Conservation (phyloP, 1,284 basidiomycete genomes). For the Puccinia horiana region DNA sequence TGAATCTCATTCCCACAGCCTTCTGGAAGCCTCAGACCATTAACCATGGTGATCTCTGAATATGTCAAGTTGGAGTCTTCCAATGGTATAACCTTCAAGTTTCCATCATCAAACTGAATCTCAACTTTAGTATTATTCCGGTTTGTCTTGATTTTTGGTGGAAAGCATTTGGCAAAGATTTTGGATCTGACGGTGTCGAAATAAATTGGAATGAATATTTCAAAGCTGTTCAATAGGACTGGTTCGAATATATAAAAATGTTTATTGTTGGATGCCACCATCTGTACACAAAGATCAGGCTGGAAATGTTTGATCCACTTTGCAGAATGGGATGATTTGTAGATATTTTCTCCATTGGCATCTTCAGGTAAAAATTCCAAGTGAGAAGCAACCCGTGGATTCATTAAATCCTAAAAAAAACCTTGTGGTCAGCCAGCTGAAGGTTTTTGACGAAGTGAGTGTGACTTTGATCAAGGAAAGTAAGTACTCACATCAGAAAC, state of each 20-base stretch:
- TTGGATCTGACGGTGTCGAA: background rate
- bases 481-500: background rate
- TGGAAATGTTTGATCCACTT: background rate
- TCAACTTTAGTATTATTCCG: background rate
- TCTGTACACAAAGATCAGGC: conserved; percentile 8
- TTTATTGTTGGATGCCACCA: background rate
- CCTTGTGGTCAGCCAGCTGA: background rate
- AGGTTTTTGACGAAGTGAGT: too few species aligned
- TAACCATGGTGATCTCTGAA: background rate
- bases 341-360: background rate
- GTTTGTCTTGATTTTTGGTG: background rate
- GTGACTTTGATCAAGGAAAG: background rate
- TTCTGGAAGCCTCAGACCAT: background rate
- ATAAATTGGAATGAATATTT: conserved; percentile 9
- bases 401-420: conserved; percentile 16
- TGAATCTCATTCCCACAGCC: background rate
- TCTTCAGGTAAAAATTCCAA: background rate
- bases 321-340: background rate
- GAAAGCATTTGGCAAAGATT: background rate
- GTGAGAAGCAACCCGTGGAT: background rate
- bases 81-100: background rate
- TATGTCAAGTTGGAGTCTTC: background rate
- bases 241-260: conserved; percentile 23
- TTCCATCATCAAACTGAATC: background rate
- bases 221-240: background rate